Conservation (phyloP, 2,329 filamentous ascomycete genomes). For the Claviceps sorghi region DNA sequence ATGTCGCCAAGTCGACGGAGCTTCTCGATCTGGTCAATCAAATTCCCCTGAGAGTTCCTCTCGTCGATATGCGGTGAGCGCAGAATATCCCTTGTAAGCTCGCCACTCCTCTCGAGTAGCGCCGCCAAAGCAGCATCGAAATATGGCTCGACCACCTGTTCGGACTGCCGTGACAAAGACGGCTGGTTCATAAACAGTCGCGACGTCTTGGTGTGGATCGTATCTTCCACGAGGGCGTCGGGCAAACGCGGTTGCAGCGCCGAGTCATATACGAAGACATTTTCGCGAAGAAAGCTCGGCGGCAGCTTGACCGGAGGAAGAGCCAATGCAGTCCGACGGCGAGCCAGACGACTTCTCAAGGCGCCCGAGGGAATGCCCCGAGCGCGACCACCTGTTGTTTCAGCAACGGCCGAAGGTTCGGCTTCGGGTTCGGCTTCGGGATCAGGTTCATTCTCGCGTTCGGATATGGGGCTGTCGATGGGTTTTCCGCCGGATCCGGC, state of each 20-base stretch:
- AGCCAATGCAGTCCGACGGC: slow-evolving; percentile 21
- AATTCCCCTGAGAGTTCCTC: slow-evolving; percentile 6
- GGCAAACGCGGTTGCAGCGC: slow-evolving; percentile 16
- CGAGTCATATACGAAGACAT: slow-evolving; percentile 25
- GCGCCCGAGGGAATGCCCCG: slow-evolving; percentile 13
- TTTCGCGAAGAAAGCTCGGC: slow-evolving; percentile 38
- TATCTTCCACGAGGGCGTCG: slow-evolving; percentile 18
- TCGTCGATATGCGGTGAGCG: slow-evolving; percentile 2
- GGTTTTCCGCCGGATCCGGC: slow-evolving; percentile 15
- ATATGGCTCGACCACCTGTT: slow-evolving; percentile 17
- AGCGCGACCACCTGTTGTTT: slow-evolving; percentile 14
- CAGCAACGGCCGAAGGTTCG: slow-evolving; percentile 15
- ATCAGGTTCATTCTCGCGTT: slow-evolving; percentile 16
- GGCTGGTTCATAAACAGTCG: slow-evolving; percentile 14
- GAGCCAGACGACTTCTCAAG: slow-evolving; percentile 18
- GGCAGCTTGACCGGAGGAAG: slow-evolving; percentile 42
- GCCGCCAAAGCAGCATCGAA: slow-evolving; percentile 16
- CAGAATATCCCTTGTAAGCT: slow-evolving; percentile 9
- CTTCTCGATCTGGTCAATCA: slow-evolving; percentile 8
- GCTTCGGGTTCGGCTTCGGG: slow-evolving; percentile 13
- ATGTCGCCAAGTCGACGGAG: slow-evolving; percentile 17
- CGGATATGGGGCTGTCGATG: slow-evolving; percentile 12
- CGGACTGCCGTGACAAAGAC: slow-evolving; percentile 11
- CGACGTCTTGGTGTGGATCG: slow-evolving; percentile 17
- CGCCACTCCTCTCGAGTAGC: slow-evolving; percentile 8